Conservation (phyloP, 176 grass and related monocot species). For the Cenchrus americanus region DNA sequence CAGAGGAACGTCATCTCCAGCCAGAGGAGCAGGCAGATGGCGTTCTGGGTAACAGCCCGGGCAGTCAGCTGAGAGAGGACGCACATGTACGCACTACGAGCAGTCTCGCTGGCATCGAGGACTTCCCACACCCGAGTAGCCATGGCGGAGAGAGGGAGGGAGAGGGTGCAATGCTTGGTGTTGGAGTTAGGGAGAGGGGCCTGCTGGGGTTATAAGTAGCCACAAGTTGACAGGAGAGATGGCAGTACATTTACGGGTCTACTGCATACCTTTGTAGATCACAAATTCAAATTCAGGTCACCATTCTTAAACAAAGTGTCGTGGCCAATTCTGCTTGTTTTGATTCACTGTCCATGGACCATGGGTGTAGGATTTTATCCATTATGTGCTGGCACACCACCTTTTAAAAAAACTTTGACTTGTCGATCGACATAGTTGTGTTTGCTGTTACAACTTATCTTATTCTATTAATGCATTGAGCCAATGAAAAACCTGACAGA, state of each 20-base stretch:
- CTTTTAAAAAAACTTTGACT: not conserved
- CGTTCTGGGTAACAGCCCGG: not conserved
- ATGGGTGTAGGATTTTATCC: not conserved
- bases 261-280: not conserved
- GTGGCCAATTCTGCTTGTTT: not conserved
- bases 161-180: no score
- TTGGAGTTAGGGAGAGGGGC: no score
- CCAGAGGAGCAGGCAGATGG: conserved; percentile 13
- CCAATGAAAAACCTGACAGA: no score
- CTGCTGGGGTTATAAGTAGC: no score
- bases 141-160: not conserved
- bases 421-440: not conserved
- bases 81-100: not conserved
- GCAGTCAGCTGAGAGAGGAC: not conserved
- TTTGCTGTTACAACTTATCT: not conserved
- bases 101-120: not conserved
- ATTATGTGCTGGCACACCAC: not conserved
- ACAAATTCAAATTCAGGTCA: not conserved
- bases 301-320: not conserved
- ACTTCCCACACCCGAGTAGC: not conserved
- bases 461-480: not conserved
- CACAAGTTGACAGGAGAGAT: not conserved
- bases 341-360: no score
- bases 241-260: not conserved
- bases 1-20: conserved; percentile 33